Conservation (phyloP, 768 basidiomycete species). For the Boletus patriciae region DNA sequence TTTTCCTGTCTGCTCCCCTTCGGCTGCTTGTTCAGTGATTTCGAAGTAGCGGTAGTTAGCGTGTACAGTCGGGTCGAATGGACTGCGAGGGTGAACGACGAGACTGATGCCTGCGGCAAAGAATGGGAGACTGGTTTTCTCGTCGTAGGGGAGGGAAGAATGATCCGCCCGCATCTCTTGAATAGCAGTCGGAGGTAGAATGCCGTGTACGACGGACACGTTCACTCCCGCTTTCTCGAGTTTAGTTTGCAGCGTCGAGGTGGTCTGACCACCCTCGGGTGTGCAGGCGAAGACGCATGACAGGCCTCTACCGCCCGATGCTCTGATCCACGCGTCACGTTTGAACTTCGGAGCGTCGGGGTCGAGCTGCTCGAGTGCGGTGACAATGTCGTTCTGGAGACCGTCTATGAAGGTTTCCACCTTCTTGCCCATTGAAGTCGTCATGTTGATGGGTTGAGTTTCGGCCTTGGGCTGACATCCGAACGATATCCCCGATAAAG, state of each 20-base stretch:
- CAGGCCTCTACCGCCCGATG: constrained; percentile 67
- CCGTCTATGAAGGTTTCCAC: constrained; percentile 73
- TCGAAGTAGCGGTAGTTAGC: constrained; percentile 98
- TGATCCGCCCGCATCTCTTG: constrained; percentile 96
- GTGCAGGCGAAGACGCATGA: constrained; percentile 78
- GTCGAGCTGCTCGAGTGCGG: constrained; percentile 76
- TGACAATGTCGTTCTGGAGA: constrained; percentile 81
- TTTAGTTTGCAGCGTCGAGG: constrained; percentile 45
- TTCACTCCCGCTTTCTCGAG: constrained; percentile 98
- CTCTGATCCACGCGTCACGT: constrained; percentile 75
- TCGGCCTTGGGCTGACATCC: not conserved
- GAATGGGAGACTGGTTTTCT: constrained; percentile 74
- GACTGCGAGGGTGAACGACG: constrained; percentile 93
- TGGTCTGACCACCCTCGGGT: constrained; percentile 27
- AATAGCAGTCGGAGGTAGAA: constrained; percentile 84
- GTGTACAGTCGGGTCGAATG: constrained; percentile 91
- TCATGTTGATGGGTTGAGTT: constrained; percentile 12
- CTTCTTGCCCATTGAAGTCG: constrained; percentile 63
- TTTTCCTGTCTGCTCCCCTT: constrained; percentile 43
- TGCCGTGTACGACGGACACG: constrained; percentile 87
- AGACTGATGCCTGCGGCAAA: constrained; percentile 91
- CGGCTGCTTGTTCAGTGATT: constrained; percentile 55
- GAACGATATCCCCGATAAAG: constrained; percentile 14
- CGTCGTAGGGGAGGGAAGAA: constrained; percentile 62
- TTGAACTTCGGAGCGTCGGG: constrained; percentile 69